Base-by-base conservation (phyloP, 2,329 filamentous ascomycete species). In the Blastomyces silverae region DNA sequence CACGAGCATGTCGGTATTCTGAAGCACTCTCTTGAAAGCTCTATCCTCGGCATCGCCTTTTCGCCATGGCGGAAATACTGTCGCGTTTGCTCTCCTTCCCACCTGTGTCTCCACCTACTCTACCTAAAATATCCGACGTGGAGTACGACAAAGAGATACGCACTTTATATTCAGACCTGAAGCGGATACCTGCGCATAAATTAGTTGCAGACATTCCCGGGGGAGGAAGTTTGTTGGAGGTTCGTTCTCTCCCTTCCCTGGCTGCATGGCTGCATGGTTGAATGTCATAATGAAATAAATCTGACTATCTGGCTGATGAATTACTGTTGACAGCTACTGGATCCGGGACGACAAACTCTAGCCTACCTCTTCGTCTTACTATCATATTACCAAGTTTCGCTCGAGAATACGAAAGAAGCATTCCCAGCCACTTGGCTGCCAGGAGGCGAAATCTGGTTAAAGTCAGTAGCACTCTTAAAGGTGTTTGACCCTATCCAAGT, bases 261-360 rank as follows among this genome's bases (percentile, higher is more conserved):
- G 3, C 50, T 28, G 13, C 50, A 13, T 11, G 50, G 8, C 10
- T 17, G 22, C 28, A 17, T 15, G n/a, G 8, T n/a, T n/a, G n/a
- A n/a, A n/a, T n/a, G n/a, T n/a, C 53, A n/a, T 3, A 37, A 37
- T 10, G 31, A 56, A 37, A 56, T 15, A 56, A 2, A 37, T n/a
- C 11, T 28, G n/a, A 34, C 48, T 17, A 48, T 42, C 42, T 42
- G 37, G 11, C 62, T 63, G 44, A 56, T 46, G n/a, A 22, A 44
- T 57, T 57, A 6, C 13, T 31, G 25, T 10, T 20, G 20, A n/a
- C 52, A 63, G 62, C 22, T 57, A 10, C 69, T 87, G 65, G 79
- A 87, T 69, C 85, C 87, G 25, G 74, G 80, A 8, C 73, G 79
- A 50, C 85, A 89, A 72, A 83, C 84, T 22, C 79, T 88, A 67